Conservation (phyloP, 345 rosid species). For the Citrus hindsii region DNA sequence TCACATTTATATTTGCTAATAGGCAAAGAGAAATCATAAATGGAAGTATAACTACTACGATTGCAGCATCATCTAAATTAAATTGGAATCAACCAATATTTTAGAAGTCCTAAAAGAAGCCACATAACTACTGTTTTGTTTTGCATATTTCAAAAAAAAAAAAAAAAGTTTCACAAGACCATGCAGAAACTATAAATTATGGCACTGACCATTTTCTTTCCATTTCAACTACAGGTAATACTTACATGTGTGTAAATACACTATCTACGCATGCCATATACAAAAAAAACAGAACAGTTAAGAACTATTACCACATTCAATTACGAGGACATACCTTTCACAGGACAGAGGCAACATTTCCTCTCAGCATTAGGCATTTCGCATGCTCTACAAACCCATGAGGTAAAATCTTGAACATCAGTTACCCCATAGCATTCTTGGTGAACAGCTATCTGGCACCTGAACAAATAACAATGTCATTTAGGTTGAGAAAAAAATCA, state of each 20-base stretch:
- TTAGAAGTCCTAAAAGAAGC: neutral
- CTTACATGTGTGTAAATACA: neutral
- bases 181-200: neutral
- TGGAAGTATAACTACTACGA: neutral
- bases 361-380: slow-evolving; percentile 79
- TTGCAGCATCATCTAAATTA: neutral
- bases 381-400: slow-evolving; percentile 98
- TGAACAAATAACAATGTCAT: slow-evolving; percentile 24
- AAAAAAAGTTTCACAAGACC: neutral
- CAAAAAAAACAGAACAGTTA: neutral
- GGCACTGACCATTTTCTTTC: neutral
- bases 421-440: slow-evolving; percentile 95
- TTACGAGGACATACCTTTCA: slow-evolving; percentile 57
- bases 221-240: neutral
- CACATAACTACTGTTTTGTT: neutral
- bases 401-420: slow-evolving; percentile 66
- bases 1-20: neutral
- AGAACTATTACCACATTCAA: neutral
- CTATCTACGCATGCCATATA: neutral
- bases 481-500: neutral
- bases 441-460: slow-evolving; percentile 98
- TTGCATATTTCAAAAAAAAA: no score
- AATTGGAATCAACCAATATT: neutral
- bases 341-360: slow-evolving; percentile 96
- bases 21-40: neutral